Evolutionary conservation across 441 rosid species (phyloP).

Genomic region (Theobroma grandiflorum): DNA sequence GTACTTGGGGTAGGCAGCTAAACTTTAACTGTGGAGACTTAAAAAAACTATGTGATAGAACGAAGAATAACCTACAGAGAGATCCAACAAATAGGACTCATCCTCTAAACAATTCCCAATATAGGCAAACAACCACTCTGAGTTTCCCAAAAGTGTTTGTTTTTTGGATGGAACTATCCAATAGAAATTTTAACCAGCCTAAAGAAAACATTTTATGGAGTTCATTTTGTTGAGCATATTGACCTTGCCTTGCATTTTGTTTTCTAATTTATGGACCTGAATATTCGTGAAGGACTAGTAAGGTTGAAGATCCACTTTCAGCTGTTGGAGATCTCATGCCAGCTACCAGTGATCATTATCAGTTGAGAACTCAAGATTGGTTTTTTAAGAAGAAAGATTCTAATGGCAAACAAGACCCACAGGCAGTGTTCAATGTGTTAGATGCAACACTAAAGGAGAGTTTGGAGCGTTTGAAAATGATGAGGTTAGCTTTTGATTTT

Average conservation of each 20-base stretch:
- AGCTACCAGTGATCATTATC: constrained; percentile 21
- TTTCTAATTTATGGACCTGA: neutral
- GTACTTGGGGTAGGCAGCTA: too few relatives aligned
- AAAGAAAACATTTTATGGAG: too few relatives aligned
- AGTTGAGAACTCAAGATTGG: constrained; percentile 38
- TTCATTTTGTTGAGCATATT: too few relatives aligned
- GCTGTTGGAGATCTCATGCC: constrained; percentile 33
- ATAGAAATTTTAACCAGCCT: too few relatives aligned
- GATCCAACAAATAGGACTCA: too few relatives aligned
- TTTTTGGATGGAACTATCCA: too few relatives aligned
- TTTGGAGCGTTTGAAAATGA: constrained; percentile 65
- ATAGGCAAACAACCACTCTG: too few relatives aligned
- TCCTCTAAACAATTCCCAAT: too few relatives aligned
- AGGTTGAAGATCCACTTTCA: constrained; percentile 40
- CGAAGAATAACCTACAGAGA: too few relatives aligned
- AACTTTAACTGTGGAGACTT: too few relatives aligned
- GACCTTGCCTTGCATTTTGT: neutral
- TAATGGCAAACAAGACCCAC: constrained; percentile 46
- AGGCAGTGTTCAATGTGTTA: constrained; percentile 53
- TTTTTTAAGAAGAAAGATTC: constrained; percentile 37
- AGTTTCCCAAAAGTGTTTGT: too few relatives aligned
- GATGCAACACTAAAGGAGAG: constrained; percentile 66
- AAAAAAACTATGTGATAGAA: too few relatives aligned
- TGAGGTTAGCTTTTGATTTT: constrained; percentile 49
- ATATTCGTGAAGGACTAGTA: constrained; percentile 26